A percentile compares a stretch with the other conserved stretches of the same genome.
Evolutionary conservation across 352 stramenopile species (phyloP).

Genomic region (Phytophthora rubi): DNA sequence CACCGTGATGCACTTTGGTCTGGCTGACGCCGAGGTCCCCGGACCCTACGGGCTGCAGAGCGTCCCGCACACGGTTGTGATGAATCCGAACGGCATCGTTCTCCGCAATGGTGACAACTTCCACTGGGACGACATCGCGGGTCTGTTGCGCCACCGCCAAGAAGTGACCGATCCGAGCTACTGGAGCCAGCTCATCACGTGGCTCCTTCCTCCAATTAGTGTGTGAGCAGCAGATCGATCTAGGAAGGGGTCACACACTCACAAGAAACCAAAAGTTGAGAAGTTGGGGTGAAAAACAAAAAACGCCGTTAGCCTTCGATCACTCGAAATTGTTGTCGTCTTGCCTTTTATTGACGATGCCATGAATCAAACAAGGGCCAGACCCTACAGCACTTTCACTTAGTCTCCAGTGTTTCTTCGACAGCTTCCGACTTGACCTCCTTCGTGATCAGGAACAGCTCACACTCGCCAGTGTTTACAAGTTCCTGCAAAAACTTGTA

Average conservation of each 20-base stretch:
- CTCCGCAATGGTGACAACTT: slow-evolving; percentile 65
- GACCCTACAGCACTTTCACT: background rate
- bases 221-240: slow-evolving; percentile 10
- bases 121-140: slow-evolving; percentile 66
- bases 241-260: background rate
- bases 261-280: background rate
- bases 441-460: slow-evolving; percentile 65
- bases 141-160: slow-evolving; percentile 47
- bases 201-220: slow-evolving; percentile 37
- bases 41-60: slow-evolving; percentile 59
- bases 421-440: background rate
- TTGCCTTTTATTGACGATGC: background rate
- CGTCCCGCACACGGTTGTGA: slow-evolving; percentile 59
- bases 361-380: background rate
- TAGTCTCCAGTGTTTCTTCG: background rate
- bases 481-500: slow-evolving; percentile 71
- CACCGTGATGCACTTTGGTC: slow-evolving; percentile 64
- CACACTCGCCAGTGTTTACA: slow-evolving; percentile 71
- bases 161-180: slow-evolving; percentile 33
- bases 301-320: background rate
- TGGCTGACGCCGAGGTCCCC: slow-evolving; percentile 42
- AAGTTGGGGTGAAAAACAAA: background rate
- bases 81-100: slow-evolving; percentile 53
- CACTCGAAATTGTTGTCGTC: background rate
- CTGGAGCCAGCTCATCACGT: slow-evolving; percentile 25